Conservation (phyloP, 768 basidiomycete genomes). For the Leccinum imitatum region DNA sequence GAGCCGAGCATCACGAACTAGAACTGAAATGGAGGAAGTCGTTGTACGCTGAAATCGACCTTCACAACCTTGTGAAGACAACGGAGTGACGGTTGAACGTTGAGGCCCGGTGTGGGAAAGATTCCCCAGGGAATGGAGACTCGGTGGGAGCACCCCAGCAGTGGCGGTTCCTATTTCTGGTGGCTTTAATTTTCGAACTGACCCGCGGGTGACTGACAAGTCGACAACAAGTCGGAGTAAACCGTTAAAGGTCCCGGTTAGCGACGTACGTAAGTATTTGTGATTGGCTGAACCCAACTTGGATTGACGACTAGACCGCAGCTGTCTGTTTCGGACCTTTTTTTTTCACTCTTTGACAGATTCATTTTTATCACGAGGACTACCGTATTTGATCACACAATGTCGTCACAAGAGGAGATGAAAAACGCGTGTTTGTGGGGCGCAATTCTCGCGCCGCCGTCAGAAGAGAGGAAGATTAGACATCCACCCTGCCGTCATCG, state of each 20-base stretch:
- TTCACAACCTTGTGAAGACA: not conserved
- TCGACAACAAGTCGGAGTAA: not conserved
- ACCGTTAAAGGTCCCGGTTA: not conserved
- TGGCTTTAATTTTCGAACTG: not conserved
- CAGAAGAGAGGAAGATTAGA: not conserved
- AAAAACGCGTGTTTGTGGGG: not conserved
- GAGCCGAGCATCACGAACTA: not conserved
- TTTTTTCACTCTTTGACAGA: slow-evolving; percentile 14
- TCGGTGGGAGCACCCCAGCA: too few relatives aligned
- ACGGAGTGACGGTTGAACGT: not conserved
- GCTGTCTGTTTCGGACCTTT: slow-evolving; percentile 6
- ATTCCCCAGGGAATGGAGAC: too few relatives aligned
- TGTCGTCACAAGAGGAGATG: not conserved
- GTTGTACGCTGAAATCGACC: not conserved
- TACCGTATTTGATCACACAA: not conserved
- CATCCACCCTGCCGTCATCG: not conserved
- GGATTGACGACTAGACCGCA: not conserved
- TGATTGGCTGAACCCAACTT: slow-evolving; percentile 8
- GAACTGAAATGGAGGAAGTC: too few relatives aligned
- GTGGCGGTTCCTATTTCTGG: not conserved
- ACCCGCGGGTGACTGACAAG: too few relatives aligned
- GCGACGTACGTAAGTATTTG: not conserved
- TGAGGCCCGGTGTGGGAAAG: not conserved
- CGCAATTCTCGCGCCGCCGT: not conserved
- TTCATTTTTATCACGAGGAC: not conserved